A percentile compares a stretch with the other conserved stretches of the same genome.
phyloP scores from a whole-genome alignment of 2,329 filamentous ascomycete genomes.

The Diaporthe sp. region DNA sequence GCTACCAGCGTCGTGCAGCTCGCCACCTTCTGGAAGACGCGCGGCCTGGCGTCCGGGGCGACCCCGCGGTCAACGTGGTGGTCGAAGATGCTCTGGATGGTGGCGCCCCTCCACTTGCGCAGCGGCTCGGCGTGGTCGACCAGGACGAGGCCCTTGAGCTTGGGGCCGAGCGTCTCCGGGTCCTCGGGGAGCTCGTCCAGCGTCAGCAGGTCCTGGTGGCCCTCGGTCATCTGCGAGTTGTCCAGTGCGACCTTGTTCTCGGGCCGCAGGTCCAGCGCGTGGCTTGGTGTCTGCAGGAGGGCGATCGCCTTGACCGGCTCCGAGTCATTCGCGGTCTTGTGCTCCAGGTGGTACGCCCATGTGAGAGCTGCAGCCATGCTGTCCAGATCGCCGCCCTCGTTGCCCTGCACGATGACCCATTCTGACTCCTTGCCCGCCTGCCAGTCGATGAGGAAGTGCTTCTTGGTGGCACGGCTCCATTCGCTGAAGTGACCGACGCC shows the following conservation, averaged over 20 bases:
- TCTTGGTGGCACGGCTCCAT: slow-evolving; percentile 60
- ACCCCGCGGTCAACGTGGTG: slow-evolving; percentile 58
- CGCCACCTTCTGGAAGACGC: slow-evolving; percentile 57
- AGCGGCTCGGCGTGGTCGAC: slow-evolving; percentile 58
- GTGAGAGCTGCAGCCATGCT: slow-evolving; percentile 58
- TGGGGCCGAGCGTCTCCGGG: slow-evolving; percentile 55
- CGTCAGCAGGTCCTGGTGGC: slow-evolving; percentile 59
- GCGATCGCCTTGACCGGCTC: slow-evolving; percentile 59
- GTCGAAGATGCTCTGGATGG: slow-evolving; percentile 60
- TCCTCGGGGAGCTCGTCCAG: slow-evolving; percentile 61
- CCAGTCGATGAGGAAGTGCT: slow-evolving; percentile 60
- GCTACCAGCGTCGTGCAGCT: slow-evolving; percentile 60
- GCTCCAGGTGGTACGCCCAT: slow-evolving; percentile 61
- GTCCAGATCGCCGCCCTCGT: slow-evolving; percentile 59
- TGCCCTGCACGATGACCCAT: slow-evolving; percentile 60
- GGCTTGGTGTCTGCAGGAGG: slow-evolving; percentile 58
- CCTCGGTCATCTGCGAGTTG: slow-evolving; percentile 59
- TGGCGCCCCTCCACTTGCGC: slow-evolving; percentile 56
- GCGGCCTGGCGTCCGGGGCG: slow-evolving; percentile 55
- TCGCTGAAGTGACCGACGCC: slow-evolving; percentile 63
- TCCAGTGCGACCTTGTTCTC: slow-evolving; percentile 60
- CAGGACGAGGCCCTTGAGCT: slow-evolving; percentile 58
- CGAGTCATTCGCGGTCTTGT: slow-evolving; percentile 56
- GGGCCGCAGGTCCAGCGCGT: slow-evolving; percentile 59
- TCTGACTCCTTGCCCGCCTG: slow-evolving; percentile 55